Base-by-base conservation (phyloP, 2,329 filamentous ascomycete species). In the Epichloe sp. region DNA sequence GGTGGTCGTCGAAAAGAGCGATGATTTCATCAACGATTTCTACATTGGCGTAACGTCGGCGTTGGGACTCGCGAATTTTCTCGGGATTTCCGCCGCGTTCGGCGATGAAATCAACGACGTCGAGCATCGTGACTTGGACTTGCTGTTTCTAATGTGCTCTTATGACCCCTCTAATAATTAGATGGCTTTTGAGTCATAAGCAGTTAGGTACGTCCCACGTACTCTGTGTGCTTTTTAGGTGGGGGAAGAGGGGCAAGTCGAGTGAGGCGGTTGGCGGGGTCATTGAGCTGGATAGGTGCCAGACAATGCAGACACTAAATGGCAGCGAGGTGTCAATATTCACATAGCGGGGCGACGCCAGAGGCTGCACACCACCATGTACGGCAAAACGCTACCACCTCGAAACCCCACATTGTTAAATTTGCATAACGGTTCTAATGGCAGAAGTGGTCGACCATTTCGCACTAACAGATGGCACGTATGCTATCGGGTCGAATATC, bases 1-100 rank as follows among this genome's bases (percentile, higher is more conserved):
- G 80, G 69, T 91, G 87, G 61, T 91, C 88, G 65, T 95, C 86
- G 66, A 86, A 96, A 64, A 94, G 73, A 21, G 77, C 77, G 65
- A 96, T 93, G 54, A 97, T 82, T 71, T 95, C 85, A 72, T 98
- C 91, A 26, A 98, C 91, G 46, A 85, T 75, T 64, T 88, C 86
- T 62, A 89, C 86, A 14, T 83, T 77, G 47, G 88, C 90, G 73
- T 82, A 79, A 60, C 93, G 83, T 64, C 82, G 83, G 60, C 85
- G 80, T 71, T 98, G 93, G 57, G 86, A 93, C 68, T 96, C 88
- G 68, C 86, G 86, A 69, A 98, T 93, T 72, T 83, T 84, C 65
- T 95, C 85, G 15, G 89, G 88, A 71, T 97, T 82, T 60, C 93
- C 93, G 58, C 91, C 93, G 61, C 89, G 86, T 69, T 96, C 88